Conservation (phyloP, 257 asterid species). For the Nicotiana knightiana region DNA sequence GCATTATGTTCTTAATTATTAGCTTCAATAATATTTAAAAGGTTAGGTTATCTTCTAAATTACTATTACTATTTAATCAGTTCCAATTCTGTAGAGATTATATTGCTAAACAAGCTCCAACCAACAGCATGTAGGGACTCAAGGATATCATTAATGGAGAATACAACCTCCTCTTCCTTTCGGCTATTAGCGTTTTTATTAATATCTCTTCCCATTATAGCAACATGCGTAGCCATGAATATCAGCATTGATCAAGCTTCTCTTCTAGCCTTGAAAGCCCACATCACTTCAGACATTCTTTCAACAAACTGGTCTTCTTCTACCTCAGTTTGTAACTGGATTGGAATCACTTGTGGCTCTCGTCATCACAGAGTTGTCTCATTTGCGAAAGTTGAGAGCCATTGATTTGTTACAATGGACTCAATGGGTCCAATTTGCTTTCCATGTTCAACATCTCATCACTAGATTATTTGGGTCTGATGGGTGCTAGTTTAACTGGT, state of each 20-base stretch:
- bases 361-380: conserved; percentile 25
- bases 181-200: not conserved
- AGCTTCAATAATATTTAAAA: no score
- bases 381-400: conserved; percentile 8
- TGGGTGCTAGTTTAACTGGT: not conserved
- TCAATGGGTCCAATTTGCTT: conserved; percentile 9
- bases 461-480: not conserved
- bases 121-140: no score
- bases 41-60: no score
- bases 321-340: conserved; percentile 23
- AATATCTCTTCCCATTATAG: not conserved
- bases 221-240: conserved; percentile 1
- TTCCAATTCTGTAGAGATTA: no score
- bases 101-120: no score
- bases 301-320: conserved; percentile 21
- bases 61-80: no score
- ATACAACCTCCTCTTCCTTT: not conserved
- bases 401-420: not conserved
- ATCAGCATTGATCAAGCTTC: conserved; percentile 26
- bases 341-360: conserved; percentile 28
- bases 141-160: not conserved
- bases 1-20: no score
- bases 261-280: conserved; percentile 22
- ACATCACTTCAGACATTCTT: not conserved
- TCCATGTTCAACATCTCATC: conserved; percentile 1